Percentiles rank a stretch among this genome's conserved stretches.
phyloP scores from a whole-genome alignment of 306 rosid species.

The Prunus davidiana region DNA sequence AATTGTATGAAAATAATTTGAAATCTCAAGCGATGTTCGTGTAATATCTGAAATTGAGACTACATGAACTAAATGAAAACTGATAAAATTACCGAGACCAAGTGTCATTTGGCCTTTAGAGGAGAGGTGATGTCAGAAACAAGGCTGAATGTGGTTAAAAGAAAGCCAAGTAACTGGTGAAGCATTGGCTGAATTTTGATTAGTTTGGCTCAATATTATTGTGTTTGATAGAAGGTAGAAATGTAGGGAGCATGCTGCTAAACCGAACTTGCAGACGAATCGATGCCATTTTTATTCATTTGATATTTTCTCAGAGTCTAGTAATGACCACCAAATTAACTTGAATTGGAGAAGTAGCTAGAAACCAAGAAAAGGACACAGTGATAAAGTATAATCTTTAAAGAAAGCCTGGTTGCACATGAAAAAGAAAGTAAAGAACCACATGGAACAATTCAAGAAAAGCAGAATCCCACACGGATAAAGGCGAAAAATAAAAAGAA shows the following conservation, averaged over 20 bases:
- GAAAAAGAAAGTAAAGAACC: conserved; percentile 37
- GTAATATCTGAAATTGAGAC: too few relatives aligned
- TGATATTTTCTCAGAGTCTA: too few relatives aligned
- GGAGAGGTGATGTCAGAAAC: too few relatives aligned
- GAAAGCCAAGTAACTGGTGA: background rate
- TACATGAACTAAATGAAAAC: too few relatives aligned
- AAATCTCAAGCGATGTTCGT: too few relatives aligned
- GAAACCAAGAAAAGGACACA: background rate
- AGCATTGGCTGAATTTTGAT: background rate
- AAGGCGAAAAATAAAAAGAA: background rate
- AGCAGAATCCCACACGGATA: conserved; percentile 18
- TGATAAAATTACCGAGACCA: too few relatives aligned
- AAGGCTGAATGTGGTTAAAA: too few relatives aligned
- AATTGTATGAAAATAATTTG: too few relatives aligned
- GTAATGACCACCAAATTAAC: background rate
- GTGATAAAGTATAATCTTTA: conserved; percentile 20
- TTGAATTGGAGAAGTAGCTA: too few relatives aligned
- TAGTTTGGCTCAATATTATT: background rate
- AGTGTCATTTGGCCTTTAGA: too few relatives aligned
- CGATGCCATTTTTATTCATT: background rate
- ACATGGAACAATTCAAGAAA: conserved; percentile 19
- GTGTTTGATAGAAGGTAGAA: conserved; percentile 5
- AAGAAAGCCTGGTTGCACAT: conserved; percentile 30
- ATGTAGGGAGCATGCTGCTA: too few relatives aligned
- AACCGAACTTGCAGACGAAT: background rate